Conservation (phyloP, 805 yeast species). For the Clavispora santaluciae region DNA sequence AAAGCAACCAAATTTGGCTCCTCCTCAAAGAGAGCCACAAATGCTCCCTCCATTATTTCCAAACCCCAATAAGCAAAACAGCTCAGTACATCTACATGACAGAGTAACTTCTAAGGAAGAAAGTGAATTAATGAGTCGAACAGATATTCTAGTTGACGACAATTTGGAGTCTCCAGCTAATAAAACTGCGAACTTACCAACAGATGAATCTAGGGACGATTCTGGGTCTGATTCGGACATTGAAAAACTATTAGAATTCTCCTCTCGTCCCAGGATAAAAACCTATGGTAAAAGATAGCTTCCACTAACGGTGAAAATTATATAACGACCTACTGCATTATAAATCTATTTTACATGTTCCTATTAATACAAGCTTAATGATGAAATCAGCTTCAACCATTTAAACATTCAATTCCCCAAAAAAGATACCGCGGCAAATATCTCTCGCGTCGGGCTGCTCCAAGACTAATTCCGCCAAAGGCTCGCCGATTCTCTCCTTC, state of each 20-base stretch:
- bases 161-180: background rate
- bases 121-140: background rate
- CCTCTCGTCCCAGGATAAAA: background rate
- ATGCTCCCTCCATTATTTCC: background rate
- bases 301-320: background rate
- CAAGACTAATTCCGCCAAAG: slow-evolving; percentile 47
- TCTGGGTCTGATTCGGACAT: slow-evolving; percentile 15
- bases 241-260: slow-evolving; percentile 12
- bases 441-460: slow-evolving; percentile 45
- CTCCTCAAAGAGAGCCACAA: background rate
- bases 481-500: slow-evolving; percentile 55
- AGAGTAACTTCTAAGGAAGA: background rate
- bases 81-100: background rate
- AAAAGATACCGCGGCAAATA: slow-evolving; percentile 61
- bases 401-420: slow-evolving; percentile 48
- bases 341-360: slow-evolving; percentile 1
- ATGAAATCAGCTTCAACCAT: background rate
- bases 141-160: background rate
- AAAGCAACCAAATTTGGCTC: background rate
- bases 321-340: background rate
- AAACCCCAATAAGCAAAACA: background rate
- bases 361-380: slow-evolving; percentile 1
- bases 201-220: slow-evolving; percentile 1
- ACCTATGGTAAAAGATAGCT: background rate
- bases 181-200: background rate